Evolutionary conservation across 208 protist species (phyloP).

Genomic region (Trichomonas tenax): DNA sequence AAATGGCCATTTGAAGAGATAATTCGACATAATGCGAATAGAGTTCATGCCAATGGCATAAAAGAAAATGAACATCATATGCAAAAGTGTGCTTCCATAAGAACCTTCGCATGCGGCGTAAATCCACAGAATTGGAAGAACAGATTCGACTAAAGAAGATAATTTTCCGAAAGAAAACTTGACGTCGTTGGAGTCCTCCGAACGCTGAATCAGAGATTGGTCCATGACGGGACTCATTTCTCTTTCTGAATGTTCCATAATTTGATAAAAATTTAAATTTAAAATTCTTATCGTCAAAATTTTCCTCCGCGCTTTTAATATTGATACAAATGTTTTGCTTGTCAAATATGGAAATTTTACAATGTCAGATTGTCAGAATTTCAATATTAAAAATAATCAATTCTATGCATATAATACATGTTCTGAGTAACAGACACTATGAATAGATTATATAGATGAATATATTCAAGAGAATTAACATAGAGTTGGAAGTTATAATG

Average conservation of each 20-base stretch:
- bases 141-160: neutral
- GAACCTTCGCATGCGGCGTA: neutral
- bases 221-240: neutral
- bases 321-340: too few species aligned
- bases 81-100: neutral
- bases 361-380: too few species aligned
- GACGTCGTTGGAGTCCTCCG: neutral
- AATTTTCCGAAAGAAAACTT: neutral
- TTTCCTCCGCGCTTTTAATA: too few species aligned
- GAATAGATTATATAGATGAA: too few species aligned
- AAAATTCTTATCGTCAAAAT: too few species aligned
- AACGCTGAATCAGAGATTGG: neutral
- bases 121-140: neutral
- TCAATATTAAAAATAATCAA: too few species aligned
- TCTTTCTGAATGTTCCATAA: neutral
- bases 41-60: neutral
- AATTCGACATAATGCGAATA: neutral
- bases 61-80: neutral
- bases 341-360: too few species aligned
- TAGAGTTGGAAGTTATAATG: too few species aligned
- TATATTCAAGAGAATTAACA: too few species aligned
- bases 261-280: neutral
- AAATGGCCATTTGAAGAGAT: neutral
- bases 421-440: too few species aligned
- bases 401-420: too few species aligned